Conservation (phyloP, 2,329 filamentous ascomycete species). For the Cladosporium colombiae region DNA sequence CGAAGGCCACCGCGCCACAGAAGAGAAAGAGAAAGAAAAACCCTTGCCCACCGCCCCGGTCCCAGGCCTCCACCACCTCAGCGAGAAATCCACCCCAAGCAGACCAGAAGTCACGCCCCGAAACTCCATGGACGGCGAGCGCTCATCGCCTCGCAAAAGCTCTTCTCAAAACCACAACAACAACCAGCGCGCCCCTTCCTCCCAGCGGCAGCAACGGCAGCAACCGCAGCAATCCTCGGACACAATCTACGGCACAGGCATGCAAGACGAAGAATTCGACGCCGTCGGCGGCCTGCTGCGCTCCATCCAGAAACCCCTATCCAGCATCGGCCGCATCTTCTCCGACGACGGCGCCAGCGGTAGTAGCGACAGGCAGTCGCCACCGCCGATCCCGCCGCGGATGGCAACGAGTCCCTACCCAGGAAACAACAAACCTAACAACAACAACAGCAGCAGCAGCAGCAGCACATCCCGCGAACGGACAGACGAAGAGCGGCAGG, state of each 20-base stretch:
- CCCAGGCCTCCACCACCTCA: constrained; percentile 41
- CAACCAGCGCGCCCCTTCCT: constrained; percentile 39
- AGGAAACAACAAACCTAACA: neutral
- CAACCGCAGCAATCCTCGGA: constrained; percentile 4
- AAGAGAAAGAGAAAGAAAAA: constrained; percentile 46
- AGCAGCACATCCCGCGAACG: neutral
- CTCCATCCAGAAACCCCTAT: constrained; percentile 87
- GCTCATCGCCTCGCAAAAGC: constrained; percentile 59
- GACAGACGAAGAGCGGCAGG: constrained; percentile 29
- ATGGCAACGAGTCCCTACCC: neutral
- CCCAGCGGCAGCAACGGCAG: neutral
- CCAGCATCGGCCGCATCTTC: constrained; percentile 92
- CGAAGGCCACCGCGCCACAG: constrained; percentile 69
- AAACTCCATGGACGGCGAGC: constrained; percentile 61
- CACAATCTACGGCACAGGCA: constrained; percentile 17
- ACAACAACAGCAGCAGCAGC: too few species aligned
- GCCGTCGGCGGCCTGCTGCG: constrained; percentile 83
- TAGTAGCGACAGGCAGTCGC: constrained; percentile 30
- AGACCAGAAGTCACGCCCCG: constrained; percentile 60
- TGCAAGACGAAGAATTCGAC: constrained; percentile 54
- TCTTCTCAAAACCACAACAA: constrained; percentile 43
- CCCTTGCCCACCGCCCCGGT: constrained; percentile 33
- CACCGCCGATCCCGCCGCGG: constrained; percentile 26
- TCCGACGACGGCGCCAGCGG: constrained; percentile 60
- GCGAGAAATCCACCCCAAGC: constrained; percentile 52